Evolutionary conservation across 164 flowering plant genomes (phyloP).

Genomic region (Magnolia kwangsiensis): DNA sequence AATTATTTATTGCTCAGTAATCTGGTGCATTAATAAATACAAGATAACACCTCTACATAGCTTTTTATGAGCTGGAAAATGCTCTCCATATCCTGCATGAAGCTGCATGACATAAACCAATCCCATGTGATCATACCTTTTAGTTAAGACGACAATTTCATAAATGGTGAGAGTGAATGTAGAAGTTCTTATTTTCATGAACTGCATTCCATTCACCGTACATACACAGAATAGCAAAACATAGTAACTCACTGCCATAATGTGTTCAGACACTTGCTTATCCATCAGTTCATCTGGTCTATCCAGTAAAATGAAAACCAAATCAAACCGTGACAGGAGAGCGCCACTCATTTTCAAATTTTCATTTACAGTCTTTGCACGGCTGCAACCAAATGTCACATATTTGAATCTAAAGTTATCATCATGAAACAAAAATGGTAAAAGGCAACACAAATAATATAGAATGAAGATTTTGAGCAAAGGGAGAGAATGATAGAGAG

Average conservation of each 20-base stretch:
- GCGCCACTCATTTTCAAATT: slow-evolving; percentile 96
- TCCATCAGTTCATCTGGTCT: slow-evolving; percentile 87
- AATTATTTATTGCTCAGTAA: background rate
- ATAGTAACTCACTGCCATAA: slow-evolving; percentile 76
- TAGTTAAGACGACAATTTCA: background rate
- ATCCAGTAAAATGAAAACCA: slow-evolving; percentile 96
- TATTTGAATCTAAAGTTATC: background rate
- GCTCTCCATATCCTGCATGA: slow-evolving; percentile 70
- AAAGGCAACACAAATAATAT: background rate
- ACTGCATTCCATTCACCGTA: background rate
- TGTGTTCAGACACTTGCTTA: slow-evolving; percentile 88
- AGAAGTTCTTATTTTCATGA: background rate
- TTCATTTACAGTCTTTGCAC: slow-evolving; percentile 98
- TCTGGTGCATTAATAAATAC: background rate
- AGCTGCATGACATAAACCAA: slow-evolving; percentile 52
- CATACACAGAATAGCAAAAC: background rate
- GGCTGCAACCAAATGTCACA: slow-evolving; percentile 53
- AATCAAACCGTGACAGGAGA: slow-evolving; percentile 93
- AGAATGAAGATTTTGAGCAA: background rate
- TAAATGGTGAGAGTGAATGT: background rate
- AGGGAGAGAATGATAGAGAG: no score
- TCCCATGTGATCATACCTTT: slow-evolving; percentile 4
- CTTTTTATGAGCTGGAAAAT: slow-evolving; percentile 54
- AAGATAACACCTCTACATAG: slow-evolving; percentile 44
- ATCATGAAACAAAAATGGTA: background rate